A percentile compares a stretch with the other conserved stretches of the same genome.
Conservation (phyloP, 2,329 filamentous ascomycete genomes). For the Cladobotryum mycophilum region DNA sequence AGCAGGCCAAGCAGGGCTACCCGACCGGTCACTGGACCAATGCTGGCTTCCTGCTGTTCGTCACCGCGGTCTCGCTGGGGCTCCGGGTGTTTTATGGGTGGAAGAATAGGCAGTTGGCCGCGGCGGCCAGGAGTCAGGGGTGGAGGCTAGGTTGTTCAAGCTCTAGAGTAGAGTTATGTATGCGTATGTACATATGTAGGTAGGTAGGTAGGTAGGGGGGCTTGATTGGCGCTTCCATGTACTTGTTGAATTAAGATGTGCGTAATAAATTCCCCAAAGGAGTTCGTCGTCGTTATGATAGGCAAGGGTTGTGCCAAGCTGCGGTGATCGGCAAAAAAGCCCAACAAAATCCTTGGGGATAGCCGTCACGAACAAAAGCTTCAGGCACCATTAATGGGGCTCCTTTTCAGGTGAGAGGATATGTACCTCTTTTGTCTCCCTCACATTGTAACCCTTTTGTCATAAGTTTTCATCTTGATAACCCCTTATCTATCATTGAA, state of each 20-base stretch:
- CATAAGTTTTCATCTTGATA: not conserved
- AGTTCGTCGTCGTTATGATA: too few species aligned
- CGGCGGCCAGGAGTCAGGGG: slow-evolving; percentile 23
- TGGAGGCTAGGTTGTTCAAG: slow-evolving; percentile 36
- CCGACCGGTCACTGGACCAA: slow-evolving; percentile 67
- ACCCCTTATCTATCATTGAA: too few species aligned
- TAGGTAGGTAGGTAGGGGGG: too few species aligned
- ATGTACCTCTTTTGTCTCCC: not conserved
- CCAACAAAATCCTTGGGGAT: too few species aligned
- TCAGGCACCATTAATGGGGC: not conserved
- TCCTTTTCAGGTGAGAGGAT: too few species aligned
- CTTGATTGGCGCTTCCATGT: too few species aligned
- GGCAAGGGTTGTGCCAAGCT: too few species aligned
- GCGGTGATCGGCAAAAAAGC: too few species aligned
- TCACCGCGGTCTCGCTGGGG: slow-evolving; percentile 46
- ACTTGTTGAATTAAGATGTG: too few species aligned
- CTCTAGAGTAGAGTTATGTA: slow-evolving; percentile 20
- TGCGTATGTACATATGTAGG: too few species aligned
- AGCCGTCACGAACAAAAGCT: too few species aligned
- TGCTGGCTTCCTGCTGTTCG: slow-evolving; percentile 53
- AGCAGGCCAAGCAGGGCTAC: slow-evolving; percentile 55
- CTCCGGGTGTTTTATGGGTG: slow-evolving; percentile 51
- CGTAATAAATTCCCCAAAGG: too few species aligned
- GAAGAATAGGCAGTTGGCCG: slow-evolving; percentile 33
- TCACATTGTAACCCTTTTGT: not conserved